A percentile compares a stretch with the other conserved stretches of the same genome.
Conservation (phyloP, 352 stramenopile species). For the Pythium phragmitis region DNA sequence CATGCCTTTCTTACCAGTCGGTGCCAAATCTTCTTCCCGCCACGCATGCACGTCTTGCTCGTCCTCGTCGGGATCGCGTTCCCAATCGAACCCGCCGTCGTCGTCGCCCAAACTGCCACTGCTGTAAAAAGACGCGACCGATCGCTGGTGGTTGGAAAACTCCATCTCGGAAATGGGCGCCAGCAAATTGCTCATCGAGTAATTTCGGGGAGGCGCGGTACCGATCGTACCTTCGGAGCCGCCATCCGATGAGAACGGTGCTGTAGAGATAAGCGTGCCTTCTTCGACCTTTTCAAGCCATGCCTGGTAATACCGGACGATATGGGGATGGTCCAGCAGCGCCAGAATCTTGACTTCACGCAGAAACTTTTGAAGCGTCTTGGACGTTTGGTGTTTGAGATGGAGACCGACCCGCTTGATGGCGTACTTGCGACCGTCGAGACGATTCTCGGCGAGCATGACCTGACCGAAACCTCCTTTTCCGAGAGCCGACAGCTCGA, state of each 20-base stretch:
- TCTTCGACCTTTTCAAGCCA: constrained; percentile 89
- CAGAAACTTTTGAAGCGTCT: constrained; percentile 92
- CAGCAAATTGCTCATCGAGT: constrained; percentile 74
- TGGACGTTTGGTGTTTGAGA: constrained; percentile 85
- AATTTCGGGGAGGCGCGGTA: constrained; percentile 37
- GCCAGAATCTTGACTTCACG: constrained; percentile 93
- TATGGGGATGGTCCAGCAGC: constrained; percentile 91
- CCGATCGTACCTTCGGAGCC: constrained; percentile 23
- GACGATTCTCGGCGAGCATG: constrained; percentile 91
- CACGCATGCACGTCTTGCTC: constrained; percentile 24
- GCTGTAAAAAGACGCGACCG: constrained; percentile 46
- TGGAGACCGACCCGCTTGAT: constrained; percentile 90
- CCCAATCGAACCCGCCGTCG: constrained; percentile 78
- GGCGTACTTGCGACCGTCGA: constrained; percentile 92
- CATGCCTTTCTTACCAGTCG: not conserved
- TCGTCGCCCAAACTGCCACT: constrained; percentile 48
- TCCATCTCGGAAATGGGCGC: constrained; percentile 67
- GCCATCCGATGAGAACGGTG: not conserved
- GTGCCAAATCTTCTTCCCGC: constrained; percentile 23
- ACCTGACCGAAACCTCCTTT: constrained; percentile 95
- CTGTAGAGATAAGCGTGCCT: constrained; percentile 12
- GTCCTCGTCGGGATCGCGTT: constrained; percentile 52
- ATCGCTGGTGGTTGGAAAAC: constrained; percentile 51
- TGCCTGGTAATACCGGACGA: constrained; percentile 91
- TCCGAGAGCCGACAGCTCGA: constrained; percentile 85